Percentiles rank a stretch among this genome's conserved stretches.
These are phyloP conservation scores for Eutrema salsugineum DNA, from an alignment of 441 rosid species.

Conservation along the genomic window DNA sequence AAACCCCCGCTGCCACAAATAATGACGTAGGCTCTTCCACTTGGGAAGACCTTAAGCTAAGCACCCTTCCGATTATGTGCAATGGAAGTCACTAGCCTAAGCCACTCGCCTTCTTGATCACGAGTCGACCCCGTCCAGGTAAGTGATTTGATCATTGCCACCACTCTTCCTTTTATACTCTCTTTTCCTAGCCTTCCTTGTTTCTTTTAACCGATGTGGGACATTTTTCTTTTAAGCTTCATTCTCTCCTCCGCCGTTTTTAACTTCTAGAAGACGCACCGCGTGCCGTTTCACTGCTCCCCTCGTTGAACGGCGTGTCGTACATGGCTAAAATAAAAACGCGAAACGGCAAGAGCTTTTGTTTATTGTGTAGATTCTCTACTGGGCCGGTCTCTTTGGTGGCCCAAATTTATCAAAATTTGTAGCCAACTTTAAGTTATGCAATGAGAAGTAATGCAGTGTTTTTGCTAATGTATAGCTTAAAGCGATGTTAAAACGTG, in stretches of 20 bases:
- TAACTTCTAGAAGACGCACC: not conserved
- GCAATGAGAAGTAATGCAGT: too few species aligned
- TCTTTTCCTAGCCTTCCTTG: not conserved
- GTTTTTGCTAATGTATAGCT: too few species aligned
- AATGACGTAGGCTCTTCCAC: conserved; percentile 54
- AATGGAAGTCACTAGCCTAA: conserved; percentile 35
- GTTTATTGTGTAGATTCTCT: not conserved
- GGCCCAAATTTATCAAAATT: conserved; percentile 2
- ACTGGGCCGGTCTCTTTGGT: not conserved
- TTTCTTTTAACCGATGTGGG: conserved; percentile 16
- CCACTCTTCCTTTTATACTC: not conserved
- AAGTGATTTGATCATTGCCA: not conserved
- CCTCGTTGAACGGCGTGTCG: not conserved
- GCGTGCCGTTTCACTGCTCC: not conserved
- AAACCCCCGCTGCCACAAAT: conserved; percentile 70
- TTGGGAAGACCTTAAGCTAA: conserved; percentile 34
- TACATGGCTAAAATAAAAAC: not conserved
- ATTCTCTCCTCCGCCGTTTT: not conserved
- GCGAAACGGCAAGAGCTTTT: not conserved
- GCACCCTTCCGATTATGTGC: conserved; percentile 25
- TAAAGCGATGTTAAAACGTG: too few species aligned
- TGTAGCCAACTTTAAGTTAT: too few species aligned
- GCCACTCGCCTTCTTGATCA: conserved; percentile 32
- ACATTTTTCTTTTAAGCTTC: not conserved
- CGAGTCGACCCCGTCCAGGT: conserved; percentile 37